Base-by-base conservation (phyloP, 2,329 filamentous ascomycete species). In the Kalaharituber pfeilii region DNA sequence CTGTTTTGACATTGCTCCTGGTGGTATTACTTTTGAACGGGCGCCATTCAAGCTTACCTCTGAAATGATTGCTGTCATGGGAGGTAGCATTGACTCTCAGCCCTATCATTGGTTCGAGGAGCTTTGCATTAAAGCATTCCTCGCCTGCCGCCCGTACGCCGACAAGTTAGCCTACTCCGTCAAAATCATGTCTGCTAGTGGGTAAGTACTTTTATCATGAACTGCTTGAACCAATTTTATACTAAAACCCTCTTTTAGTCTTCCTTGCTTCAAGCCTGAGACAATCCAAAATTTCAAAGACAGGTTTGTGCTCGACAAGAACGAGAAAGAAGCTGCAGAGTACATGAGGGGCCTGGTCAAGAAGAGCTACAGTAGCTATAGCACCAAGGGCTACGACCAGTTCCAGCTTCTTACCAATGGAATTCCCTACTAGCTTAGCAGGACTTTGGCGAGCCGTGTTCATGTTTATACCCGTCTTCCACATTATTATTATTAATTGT, bases 1-100 rank as follows among this genome's bases (percentile, higher is more conserved):
- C 76, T 96, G 89, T 71, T 98, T 99, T 70, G 93, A 98, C 66
- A 96, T 98, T 63, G 91, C 88, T 1, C 91, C 91, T 0, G 91
- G 91, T 49, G 91, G 93, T 57, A 87, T 98, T 65, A 89, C 88
- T 63, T 99, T 99, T 66, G 91, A 99, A 73, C 83, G 91, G 24
- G 91, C 91, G 0, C 91, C 91, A 0, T 99, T 99, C 76, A 99
- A 99, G 71, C 79, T 99, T 53, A 98, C 91, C 0, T 78, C 80
- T 6, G 91, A 99, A 68, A 98, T 98, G 93, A 77, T 98, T 56
- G 86, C 88, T n/a, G 91, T 99, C 63, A 96, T 99, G 89, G 89
- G 91, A 52, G 88, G 88, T 56, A 81, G 76, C 53, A 82, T 80
- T 2, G 80, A 83, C 42, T 84, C 88, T 52, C 89, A 96, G 68